Percentiles rank a stretch among this genome's conserved stretches.
These are phyloP conservation scores for Fusarium domesticum DNA, from an alignment of 2,329 filamentous ascomycete genomes.

Conservation along the genomic window DNA sequence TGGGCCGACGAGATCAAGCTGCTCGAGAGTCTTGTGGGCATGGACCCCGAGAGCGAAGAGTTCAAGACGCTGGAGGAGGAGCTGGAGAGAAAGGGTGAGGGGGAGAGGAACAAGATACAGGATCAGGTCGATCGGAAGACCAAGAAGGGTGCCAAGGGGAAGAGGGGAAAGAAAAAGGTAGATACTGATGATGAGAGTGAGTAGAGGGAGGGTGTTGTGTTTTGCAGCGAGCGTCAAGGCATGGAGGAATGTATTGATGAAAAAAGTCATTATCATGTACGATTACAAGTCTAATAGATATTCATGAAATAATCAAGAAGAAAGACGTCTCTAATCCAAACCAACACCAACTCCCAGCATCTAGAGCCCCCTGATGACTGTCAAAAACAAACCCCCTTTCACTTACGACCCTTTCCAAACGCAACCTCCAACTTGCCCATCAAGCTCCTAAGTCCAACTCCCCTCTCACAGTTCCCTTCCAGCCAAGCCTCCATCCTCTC, in stretches of 20 bases:
- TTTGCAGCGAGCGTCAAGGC: too few relatives aligned
- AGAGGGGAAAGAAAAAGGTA: slow-evolving; percentile 20
- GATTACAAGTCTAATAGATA: not conserved
- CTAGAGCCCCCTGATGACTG: too few relatives aligned
- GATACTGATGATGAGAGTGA: slow-evolving; percentile 36
- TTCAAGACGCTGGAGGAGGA: slow-evolving; percentile 65
- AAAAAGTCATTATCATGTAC: not conserved
- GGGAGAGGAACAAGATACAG: slow-evolving; percentile 71
- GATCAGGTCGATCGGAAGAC: slow-evolving; percentile 75
- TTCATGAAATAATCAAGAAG: not conserved
- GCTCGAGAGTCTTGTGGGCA: slow-evolving; percentile 81
- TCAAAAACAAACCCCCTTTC: slow-evolving; percentile 2
- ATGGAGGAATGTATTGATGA: not conserved
- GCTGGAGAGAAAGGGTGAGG: slow-evolving; percentile 64
- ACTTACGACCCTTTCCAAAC: slow-evolving; percentile 39
- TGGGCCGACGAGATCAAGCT: slow-evolving; percentile 96
- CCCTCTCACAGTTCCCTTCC: slow-evolving; percentile 76
- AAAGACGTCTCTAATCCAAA: not conserved
- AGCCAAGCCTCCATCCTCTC: slow-evolving; percentile 84
- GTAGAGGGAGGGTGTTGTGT: slow-evolving; percentile 11
- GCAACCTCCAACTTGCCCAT: slow-evolving; percentile 62
- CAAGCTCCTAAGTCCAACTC: slow-evolving; percentile 67
- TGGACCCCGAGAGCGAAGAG: slow-evolving; percentile 71
- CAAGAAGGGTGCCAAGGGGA: slow-evolving; percentile 50
- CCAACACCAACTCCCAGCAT: not conserved